phyloP scores from a whole-genome alignment of 83 land plant species.

The Picea abies region DNA sequence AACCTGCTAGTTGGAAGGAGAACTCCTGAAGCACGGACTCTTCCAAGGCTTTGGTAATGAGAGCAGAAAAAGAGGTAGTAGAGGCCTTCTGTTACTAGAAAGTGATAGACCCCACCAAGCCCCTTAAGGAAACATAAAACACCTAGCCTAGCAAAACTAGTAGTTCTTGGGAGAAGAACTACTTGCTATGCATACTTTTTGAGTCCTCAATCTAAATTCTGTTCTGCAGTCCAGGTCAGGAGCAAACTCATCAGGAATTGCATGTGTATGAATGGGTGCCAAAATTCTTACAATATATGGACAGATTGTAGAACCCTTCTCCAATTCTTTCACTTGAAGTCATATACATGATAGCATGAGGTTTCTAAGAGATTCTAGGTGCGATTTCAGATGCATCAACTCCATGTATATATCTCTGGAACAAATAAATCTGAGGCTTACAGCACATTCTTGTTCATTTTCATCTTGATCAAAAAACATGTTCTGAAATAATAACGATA shows the following conservation, averaged over 20 bases:
- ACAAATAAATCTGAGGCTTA: constrained; percentile 4
- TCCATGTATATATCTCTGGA: background rate
- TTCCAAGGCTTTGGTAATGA: too few relatives aligned
- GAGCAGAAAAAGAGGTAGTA: too few relatives aligned
- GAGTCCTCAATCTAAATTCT: background rate
- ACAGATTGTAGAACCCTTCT: background rate
- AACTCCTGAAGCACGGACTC: too few relatives aligned
- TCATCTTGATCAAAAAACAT: constrained; percentile 49
- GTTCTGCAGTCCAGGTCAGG: background rate
- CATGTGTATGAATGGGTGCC: too few relatives aligned
- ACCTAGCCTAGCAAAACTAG: too few relatives aligned
- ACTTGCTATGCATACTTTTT: background rate
- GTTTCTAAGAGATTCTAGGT: background rate
- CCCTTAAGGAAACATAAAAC: too few relatives aligned
- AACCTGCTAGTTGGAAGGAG: too few relatives aligned
- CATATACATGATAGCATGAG: background rate
- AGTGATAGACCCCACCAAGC: too few relatives aligned
- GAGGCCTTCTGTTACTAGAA: too few relatives aligned
- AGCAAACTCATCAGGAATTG: background rate
- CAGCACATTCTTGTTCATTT: constrained; percentile 50
- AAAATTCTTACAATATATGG: background rate
- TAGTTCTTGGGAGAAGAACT: too few relatives aligned
- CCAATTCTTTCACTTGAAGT: background rate
- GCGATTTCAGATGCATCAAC: background rate
- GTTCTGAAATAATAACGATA: constrained; percentile 63